A percentile compares a stretch with the other conserved stretches of the same genome.
phyloP scores from a whole-genome alignment of 768 basidiomycete genomes.

The Lentinula sp. region DNA sequence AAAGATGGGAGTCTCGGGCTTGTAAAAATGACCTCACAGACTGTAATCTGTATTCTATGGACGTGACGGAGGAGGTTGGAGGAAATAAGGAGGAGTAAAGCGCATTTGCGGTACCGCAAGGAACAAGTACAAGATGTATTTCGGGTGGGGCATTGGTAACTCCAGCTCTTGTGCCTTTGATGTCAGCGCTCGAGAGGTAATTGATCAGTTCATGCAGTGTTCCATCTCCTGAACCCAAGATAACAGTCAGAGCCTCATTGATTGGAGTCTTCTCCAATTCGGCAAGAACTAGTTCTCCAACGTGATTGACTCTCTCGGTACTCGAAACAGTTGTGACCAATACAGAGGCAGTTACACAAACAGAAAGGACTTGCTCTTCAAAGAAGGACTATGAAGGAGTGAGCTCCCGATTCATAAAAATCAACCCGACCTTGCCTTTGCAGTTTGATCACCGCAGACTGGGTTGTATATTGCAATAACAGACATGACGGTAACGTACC shows the following conservation, averaged over 20 bases:
- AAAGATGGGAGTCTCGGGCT: conserved; percentile 18
- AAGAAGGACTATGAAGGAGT: conserved; percentile 36
- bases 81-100: conserved; percentile 77
- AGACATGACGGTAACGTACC: neutral
- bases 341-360: conserved; percentile 39
- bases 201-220: conserved; percentile 88
- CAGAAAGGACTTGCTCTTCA: conserved; percentile 54
- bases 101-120: conserved; percentile 92
- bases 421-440: conserved; percentile 24
- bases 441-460: conserved; percentile 56
- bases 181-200: conserved; percentile 30
- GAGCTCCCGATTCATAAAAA: neutral
- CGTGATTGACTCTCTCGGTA: conserved; percentile 52
- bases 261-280: conserved; percentile 29
- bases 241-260: conserved; percentile 25
- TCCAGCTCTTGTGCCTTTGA: conserved; percentile 14
- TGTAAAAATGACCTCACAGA: conserved; percentile 50
- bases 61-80: conserved; percentile 21
- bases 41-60: conserved; percentile 39
- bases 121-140: conserved; percentile 44
- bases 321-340: conserved; percentile 32
- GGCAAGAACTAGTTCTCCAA: conserved; percentile 38
- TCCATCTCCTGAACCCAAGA: conserved; percentile 85
- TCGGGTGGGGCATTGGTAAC: conserved; percentile 10
- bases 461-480: conserved; percentile 69